These are phyloP conservation scores for Populus euphratica DNA, from an alignment of 345 rosid species.

Conservation along the genomic window DNA sequence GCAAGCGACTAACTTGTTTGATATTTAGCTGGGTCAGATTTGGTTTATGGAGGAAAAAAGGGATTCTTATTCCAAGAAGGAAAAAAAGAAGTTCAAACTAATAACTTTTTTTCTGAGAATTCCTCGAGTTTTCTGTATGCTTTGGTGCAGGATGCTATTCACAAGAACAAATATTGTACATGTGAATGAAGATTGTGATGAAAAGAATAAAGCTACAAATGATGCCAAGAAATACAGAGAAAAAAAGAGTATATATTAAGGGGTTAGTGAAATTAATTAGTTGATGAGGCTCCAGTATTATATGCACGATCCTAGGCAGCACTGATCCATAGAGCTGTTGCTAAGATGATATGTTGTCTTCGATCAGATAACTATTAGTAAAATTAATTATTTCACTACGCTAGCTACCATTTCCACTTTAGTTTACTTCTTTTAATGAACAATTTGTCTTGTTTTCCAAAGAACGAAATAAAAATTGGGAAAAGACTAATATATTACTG, in stretches of 20 bases:
- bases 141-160: background rate
- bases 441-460: background rate
- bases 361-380: background rate
- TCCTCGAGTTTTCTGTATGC: background rate
- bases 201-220: background rate
- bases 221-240: background rate
- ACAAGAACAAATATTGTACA: background rate
- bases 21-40: too few relatives aligned
- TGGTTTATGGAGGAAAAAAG: background rate
- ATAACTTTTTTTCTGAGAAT: background rate
- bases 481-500: background rate
- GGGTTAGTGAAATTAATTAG: background rate
- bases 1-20: too few relatives aligned
- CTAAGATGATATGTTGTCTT: background rate
- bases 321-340: conserved; percentile 34
- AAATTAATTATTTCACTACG: background rate
- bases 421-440: conserved; percentile 10
- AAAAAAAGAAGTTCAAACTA: background rate
- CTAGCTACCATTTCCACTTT: background rate
- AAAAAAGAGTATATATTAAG: background rate
- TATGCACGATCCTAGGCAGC: conserved; percentile 47
- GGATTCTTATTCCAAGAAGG: background rate
- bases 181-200: background rate
- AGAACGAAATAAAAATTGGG: background rate
- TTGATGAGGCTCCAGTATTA: background rate